Evolutionary conservation across 2,329 filamentous ascomycete species (phyloP), one percentile per base, ranked within the genome.

Genomic region (Cadophora gregata): DNA sequence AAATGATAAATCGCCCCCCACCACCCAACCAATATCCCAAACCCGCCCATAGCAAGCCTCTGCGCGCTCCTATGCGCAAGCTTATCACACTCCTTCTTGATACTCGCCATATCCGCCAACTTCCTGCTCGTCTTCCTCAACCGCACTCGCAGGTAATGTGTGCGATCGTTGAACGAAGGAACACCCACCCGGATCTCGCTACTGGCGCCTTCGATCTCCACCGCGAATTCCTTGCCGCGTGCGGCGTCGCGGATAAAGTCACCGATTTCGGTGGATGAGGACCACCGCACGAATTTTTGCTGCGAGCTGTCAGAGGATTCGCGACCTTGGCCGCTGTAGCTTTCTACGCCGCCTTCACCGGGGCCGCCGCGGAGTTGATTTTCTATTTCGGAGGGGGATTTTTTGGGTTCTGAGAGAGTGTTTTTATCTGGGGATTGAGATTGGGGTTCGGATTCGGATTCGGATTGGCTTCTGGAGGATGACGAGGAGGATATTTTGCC

Each of bases 241-340:
- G 93, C 92, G 0, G 94, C 93, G 76, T 97, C 94, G 9, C 93
- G 88, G 71, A 97, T 96, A 75, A 97, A 97, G 79, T 97, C 94
- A 10, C 94, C 94, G 36, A 97, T 91, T 77, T 97, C 94, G 0
- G 94, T 97, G 33, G 90, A 92, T 50, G 89, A 88, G 53, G 90
- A 93, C 94, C 94, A 97, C 33, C 93, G 89, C 2, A 97, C 92
- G 81, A 95, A 96, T 63, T 87, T 86, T 65, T 84, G 59, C 24
- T 73, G 62, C 1, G 61, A 58, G 0, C 64, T 14, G 19, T 65
- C 56, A 7, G 68, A 59, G 3, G 80, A 45, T 73, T 92, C 88
- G 55, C 85, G 88, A 2, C 91, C 91, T 0, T 89, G 83, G 0
- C 91, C 90, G 33, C 87, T 90, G 75, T 93, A 93, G 0, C 86